phyloP scores from a whole-genome alignment of 2,329 filamentous ascomycete genomes.

The Metarhizium rileyi region DNA sequence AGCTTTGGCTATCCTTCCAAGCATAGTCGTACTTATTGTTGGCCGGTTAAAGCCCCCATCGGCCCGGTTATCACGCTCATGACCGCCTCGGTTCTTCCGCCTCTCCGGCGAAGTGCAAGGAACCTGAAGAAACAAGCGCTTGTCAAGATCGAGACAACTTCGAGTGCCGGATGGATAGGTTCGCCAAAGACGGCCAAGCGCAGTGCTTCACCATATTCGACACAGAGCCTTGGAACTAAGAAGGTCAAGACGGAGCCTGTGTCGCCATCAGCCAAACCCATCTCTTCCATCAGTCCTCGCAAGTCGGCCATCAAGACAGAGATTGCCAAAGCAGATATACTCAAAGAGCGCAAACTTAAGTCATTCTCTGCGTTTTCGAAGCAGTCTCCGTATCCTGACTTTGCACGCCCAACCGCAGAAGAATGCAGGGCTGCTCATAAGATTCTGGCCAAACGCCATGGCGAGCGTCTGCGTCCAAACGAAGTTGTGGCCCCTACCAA shows the following conservation, averaged over 20 bases:
- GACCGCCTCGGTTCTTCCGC: neutral
- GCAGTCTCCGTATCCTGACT: conserved; percentile 57
- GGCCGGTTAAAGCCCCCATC: neutral
- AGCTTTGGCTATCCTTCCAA: neutral
- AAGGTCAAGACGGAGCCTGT: conserved; percentile 5
- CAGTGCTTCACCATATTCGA: conserved; percentile 20
- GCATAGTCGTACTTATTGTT: neutral
- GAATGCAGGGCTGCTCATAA: conserved; percentile 61
- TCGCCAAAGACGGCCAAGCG: neutral
- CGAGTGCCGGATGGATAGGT: neutral
- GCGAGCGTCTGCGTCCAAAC: conserved; percentile 50
- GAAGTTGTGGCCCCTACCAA: conserved; percentile 51
- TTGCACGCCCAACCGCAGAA: conserved; percentile 51
- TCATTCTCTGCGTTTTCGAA: conserved; percentile 29
- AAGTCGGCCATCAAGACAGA: neutral
- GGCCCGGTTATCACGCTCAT: neutral
- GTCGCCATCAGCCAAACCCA: neutral
- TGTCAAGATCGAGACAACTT: neutral
- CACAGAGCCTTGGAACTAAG: neutral
- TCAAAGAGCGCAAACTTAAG: conserved; percentile 34
- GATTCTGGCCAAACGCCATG: conserved; percentile 56
- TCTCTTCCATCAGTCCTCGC: neutral
- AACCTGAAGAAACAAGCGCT: neutral
- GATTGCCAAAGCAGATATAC: conserved; percentile 12
- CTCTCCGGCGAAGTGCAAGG: conserved; percentile 5